Evolutionary conservation across 192 early-diverging fungal species (phyloP), one percentile per base, ranked within the genome.

Genomic region (Jimgerdemannia lactiflua): DNA sequence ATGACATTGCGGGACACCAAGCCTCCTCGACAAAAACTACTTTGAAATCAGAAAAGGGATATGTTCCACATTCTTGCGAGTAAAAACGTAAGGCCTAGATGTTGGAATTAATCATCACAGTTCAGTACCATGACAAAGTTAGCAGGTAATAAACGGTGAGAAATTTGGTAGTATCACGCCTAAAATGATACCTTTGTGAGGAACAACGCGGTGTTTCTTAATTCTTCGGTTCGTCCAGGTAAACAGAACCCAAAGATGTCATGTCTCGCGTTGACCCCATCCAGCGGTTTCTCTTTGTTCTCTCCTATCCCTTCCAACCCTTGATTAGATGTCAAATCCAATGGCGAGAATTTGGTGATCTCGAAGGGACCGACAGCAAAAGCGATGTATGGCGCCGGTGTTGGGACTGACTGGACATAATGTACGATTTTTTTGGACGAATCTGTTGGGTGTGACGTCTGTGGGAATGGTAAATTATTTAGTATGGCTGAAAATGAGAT

Each of bases 21-120:
- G 91, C 80, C 49, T 95, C 92, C 67, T 94, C 95, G 17, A 97
- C 78, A 84, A 98, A 98, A 4, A 97, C 95, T 42, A 95, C 80
- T 74, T 98, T 95, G 80, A 87, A 97, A 4, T 92, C 89, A 39
- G 86, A 79, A 74, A 91, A 98, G 0, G 97, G 97, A 78, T 93
- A 98, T 11, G 93, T 92, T 0, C 95, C 95, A 67, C 93, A 91
- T 83, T 94, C 95, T 73, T 94, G 92, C 75, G 94, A 91, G 80
- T 91, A 92, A 76, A 96, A 96, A 39, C 91, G 93, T 81, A 96
- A 84, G 4, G 92, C 92, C 85, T 93, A 79, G 29, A 74, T 67
- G 39, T 84, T 73, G 29, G 29, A 29, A 29, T 29, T 29, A 1
- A 29, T 29, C 29, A 29, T 29, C 29, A 29, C 29, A 29, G 29